Conservation (phyloP, 768 basidiomycete species). For the Botryobasidium botryosum region DNA sequence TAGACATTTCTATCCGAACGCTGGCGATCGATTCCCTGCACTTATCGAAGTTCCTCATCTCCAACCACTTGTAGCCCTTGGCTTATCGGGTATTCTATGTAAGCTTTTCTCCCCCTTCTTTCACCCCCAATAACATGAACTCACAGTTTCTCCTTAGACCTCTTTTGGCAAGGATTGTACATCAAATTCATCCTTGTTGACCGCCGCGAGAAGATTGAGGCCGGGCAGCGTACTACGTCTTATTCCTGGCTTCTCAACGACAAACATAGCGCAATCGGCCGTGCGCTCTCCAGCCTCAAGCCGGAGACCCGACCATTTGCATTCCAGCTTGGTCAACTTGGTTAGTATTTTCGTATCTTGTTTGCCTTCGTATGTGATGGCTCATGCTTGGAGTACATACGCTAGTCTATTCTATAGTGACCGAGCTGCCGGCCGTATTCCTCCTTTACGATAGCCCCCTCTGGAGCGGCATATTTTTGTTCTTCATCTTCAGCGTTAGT, state of each 20-base stretch:
- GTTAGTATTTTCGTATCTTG: constrained; percentile 25
- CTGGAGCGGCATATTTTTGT: constrained; percentile 63
- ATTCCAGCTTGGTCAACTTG: constrained; percentile 76
- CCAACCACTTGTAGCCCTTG: constrained; percentile 50
- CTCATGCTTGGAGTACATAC: no score
- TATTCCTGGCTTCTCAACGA: constrained; percentile 80
- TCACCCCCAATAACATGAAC: not conserved
- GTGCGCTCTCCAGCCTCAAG: constrained; percentile 40
- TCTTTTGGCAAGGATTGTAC: constrained; percentile 84
- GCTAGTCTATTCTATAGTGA: constrained; percentile 74
- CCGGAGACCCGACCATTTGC: constrained; percentile 44
- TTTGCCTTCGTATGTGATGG: not conserved
- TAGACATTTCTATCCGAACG: constrained; percentile 79
- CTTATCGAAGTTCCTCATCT: constrained; percentile 51
- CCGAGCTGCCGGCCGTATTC: constrained; percentile 72
- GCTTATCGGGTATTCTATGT: constrained; percentile 76
- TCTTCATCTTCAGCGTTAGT: constrained; percentile 67
- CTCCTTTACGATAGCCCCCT: constrained; percentile 63
- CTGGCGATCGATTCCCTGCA: constrained; percentile 73
- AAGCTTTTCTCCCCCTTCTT: constrained; percentile 17
- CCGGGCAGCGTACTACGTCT: constrained; percentile 80
- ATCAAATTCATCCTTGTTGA: constrained; percentile 93
- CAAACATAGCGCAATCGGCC: constrained; percentile 71
- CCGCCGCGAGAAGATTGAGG: constrained; percentile 75
- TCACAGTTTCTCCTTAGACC: constrained; percentile 34